A percentile compares a stretch with the other conserved stretches of the same genome.
Conservation (phyloP, 805 yeast genomes). For the Cyberlindnera bimundalis region DNA sequence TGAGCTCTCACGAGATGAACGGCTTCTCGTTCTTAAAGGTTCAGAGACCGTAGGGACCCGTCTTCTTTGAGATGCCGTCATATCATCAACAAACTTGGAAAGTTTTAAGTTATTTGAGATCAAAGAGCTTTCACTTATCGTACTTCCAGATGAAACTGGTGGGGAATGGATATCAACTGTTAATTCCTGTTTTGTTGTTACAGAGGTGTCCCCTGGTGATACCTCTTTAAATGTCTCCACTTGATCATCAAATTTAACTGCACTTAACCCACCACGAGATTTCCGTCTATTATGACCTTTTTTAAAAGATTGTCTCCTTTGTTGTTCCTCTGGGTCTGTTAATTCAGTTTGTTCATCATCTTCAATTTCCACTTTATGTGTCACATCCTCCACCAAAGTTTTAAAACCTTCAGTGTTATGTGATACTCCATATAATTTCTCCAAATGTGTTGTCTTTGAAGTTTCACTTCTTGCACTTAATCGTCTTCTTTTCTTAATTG, state of each 20-base stretch:
- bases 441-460: slow-evolving; percentile 12
- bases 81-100: background rate
- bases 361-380: slow-evolving; percentile 18
- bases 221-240: slow-evolving; percentile 10
- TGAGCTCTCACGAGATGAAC: slow-evolving; percentile 26
- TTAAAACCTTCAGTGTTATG: background rate
- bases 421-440: slow-evolving; percentile 13
- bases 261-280: slow-evolving; percentile 27
- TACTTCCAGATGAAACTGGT: background rate
- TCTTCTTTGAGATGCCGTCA: slow-evolving; percentile 28
- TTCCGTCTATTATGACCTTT: slow-evolving; percentile 27
- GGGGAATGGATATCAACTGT: background rate
- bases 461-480: slow-evolving; percentile 5
- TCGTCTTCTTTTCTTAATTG: slow-evolving; percentile 19
- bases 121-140: slow-evolving; percentile 1
- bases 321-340: slow-evolving; percentile 7
- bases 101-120: background rate
- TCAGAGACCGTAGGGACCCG: slow-evolving; percentile 26
- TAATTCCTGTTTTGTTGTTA: background rate
- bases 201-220: slow-evolving; percentile 11
- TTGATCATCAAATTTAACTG: slow-evolving; percentile 24
- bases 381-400: slow-evolving; percentile 22
- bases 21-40: slow-evolving; percentile 28
- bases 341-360: slow-evolving; percentile 14
- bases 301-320: slow-evolving; percentile 9